Base-by-base conservation (phyloP, 1,284 basidiomycete genomes). In the Moesziomyces aphidis region DNA sequence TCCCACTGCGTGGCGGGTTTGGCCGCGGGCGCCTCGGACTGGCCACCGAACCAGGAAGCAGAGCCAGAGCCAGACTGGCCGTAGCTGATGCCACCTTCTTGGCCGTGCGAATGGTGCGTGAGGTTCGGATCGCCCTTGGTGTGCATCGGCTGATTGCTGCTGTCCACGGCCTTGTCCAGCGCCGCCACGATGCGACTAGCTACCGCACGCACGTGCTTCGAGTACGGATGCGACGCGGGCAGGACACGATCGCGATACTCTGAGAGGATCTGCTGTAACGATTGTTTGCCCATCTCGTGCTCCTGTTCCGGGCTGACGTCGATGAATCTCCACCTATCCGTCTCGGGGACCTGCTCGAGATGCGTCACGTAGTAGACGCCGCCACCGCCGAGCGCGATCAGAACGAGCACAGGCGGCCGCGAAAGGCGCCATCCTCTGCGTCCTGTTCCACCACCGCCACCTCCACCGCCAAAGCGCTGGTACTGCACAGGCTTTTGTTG, bases 101-200 rank as follows among this genome's bases (percentile, higher is more conserved):
- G 54, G 8, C 71, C 71, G 22, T 73, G 71, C 22, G 65, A 73
- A 17, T 58, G 64, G 15, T 73, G 71, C 5, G 53, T 45, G 22
- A 73, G 57, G 13, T 49, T n/a, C 8, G 71, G 42, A 47, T 73
- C 71, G 4, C 71, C 71, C 28, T 57, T 59, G 23, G 71, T 73
- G 31, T 73, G 71, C 22, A 63, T 52, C 19, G 59, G 63, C 49
- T 55, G 57, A 36, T 77, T 74, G 21, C 61, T 50, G 10, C 94
- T 88, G 31, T 68, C 71, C 1, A 73, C 61, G 4, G 65, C 65
- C 28, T 66, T 68, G 64, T 90, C 88, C 50, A 90, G 91, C 1
- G 90, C 89, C 42, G 89, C 87, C 5, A 97, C 88, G 53, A 97
- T 90, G n/a, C 89, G 88, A 2, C 87, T 86, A 1, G 91, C 91